phyloP scores from a whole-genome alignment of 75 land plant genomes.

The Selaginella tamariscina region DNA sequence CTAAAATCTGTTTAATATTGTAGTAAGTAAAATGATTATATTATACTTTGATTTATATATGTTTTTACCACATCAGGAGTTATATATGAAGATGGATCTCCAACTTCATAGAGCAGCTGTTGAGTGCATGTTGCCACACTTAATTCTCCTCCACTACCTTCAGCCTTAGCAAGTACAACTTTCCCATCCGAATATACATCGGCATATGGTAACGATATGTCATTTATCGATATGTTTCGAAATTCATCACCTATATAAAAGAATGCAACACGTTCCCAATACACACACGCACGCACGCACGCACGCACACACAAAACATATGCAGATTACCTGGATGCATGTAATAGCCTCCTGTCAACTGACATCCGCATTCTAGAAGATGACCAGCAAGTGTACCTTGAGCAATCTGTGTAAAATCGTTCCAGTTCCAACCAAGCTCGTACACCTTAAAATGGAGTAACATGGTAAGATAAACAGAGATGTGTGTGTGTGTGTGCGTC shows the following conservation, averaged over 20 bases:
- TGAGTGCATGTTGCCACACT: conserved; percentile 68
- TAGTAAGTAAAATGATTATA: neutral
- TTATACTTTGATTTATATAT: neutral
- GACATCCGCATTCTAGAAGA: conserved; percentile 95
- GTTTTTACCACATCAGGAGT: conserved; percentile 78
- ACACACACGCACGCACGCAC: neutral
- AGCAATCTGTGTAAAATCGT: conserved; percentile 54
- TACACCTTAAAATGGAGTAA: conserved; percentile 61
- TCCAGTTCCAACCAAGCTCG: conserved; percentile 96
- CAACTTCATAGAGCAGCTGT: conserved; percentile 91
- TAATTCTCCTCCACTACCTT: conserved; percentile 60
- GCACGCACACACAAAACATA: neutral
- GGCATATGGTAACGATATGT: conserved; percentile 75
- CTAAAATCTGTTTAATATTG: conserved; percentile 48
- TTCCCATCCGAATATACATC: conserved; percentile 55
- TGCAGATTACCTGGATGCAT: conserved; percentile 70
- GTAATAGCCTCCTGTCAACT: conserved; percentile 90
- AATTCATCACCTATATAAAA: conserved; percentile 45
- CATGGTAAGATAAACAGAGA: no score
- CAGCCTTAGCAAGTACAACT: conserved; percentile 53
- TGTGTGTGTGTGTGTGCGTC: neutral
- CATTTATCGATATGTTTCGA: conserved; percentile 44
- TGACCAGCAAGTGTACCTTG: conserved; percentile 89
- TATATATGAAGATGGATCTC: conserved; percentile 69
- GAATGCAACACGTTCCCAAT: conserved; percentile 1